phyloP scores from a whole-genome alignment of 148 eudicot species.

The Spergularia marina region DNA sequence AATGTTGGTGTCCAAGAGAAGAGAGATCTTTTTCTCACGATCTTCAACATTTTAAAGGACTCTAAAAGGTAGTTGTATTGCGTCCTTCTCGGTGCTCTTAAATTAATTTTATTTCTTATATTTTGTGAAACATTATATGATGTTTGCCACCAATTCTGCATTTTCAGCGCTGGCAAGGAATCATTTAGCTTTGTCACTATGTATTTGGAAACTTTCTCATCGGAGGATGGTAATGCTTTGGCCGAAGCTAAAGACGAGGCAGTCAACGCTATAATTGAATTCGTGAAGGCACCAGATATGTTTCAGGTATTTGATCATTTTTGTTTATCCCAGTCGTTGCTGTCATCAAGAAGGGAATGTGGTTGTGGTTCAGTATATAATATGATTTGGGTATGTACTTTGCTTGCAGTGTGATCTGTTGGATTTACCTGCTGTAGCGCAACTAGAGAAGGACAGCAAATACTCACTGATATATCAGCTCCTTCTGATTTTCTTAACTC shows the following conservation, averaged over 20 bases:
- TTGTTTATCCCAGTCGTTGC: neutral
- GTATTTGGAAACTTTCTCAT: conserved; percentile 81
- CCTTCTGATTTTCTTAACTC: conserved; percentile 69
- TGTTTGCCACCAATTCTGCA: conserved; percentile 13
- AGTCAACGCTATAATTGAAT: conserved; percentile 60
- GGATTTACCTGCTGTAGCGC: conserved; percentile 79
- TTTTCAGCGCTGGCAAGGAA: conserved; percentile 74
- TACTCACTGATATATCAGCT: conserved; percentile 69
- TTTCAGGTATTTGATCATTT: conserved; percentile 64
- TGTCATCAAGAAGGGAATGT: neutral
- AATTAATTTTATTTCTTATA: neutral
- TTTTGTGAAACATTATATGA: conserved; percentile 6
- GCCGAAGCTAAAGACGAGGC: conserved; percentile 86
- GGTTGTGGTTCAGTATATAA: neutral
- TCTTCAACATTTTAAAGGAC: conserved; percentile 76
- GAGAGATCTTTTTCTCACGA: conserved; percentile 61
- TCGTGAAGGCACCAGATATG: conserved; percentile 87
- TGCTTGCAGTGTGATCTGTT: conserved; percentile 79
- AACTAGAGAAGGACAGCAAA: conserved; percentile 78
- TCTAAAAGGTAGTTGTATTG: conserved; percentile 54
- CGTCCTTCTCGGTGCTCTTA: neutral
- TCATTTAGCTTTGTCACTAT: conserved; percentile 63
- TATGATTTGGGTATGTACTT: no score
- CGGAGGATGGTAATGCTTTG: conserved; percentile 52
- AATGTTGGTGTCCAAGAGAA: conserved; percentile 70